phyloP scores from a whole-genome alignment of 2,329 filamentous ascomycete genomes.

The Fusarium newnesense region DNA sequence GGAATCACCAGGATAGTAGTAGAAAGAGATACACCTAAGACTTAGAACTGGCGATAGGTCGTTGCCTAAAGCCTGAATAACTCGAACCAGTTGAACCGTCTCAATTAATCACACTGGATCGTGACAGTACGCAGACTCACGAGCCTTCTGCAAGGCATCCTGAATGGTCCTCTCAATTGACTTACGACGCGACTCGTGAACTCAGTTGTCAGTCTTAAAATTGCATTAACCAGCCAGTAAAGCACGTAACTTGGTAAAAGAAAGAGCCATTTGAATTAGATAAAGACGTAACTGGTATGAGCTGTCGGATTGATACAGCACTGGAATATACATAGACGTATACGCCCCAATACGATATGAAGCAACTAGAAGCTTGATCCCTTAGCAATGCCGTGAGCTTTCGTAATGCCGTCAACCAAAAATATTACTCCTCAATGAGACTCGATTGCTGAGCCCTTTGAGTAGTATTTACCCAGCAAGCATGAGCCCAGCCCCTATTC shows the following conservation, averaged over 20 bases:
- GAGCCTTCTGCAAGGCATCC: no score
- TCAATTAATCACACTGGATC: background rate
- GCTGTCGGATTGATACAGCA: background rate
- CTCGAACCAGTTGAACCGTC: background rate
- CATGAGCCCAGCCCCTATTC: background rate
- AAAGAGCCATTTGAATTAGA: background rate
- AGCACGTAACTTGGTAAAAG: background rate
- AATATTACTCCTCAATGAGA: background rate
- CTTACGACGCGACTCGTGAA: background rate
- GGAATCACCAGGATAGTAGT: background rate
- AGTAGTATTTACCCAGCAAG: background rate
- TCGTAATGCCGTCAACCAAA: background rate
- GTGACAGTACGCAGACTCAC: background rate
- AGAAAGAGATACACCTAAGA: background rate
- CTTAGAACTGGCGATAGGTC: rapidly evolving
- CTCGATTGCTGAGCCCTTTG: background rate
- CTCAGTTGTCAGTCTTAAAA: no score
- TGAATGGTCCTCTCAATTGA: background rate
- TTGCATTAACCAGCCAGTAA: rapidly evolving
- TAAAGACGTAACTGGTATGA: background rate
- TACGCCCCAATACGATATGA: background rate
- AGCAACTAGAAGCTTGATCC: background rate
- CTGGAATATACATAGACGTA: background rate
- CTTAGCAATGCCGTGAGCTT: background rate
- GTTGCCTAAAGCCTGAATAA: background rate